A percentile compares a stretch with the other conserved stretches of the same genome.
These are phyloP conservation scores for Saccharomyces hybrid DNA, from an alignment of 1,139 yeast genomes.

Conservation along the genomic window DNA sequence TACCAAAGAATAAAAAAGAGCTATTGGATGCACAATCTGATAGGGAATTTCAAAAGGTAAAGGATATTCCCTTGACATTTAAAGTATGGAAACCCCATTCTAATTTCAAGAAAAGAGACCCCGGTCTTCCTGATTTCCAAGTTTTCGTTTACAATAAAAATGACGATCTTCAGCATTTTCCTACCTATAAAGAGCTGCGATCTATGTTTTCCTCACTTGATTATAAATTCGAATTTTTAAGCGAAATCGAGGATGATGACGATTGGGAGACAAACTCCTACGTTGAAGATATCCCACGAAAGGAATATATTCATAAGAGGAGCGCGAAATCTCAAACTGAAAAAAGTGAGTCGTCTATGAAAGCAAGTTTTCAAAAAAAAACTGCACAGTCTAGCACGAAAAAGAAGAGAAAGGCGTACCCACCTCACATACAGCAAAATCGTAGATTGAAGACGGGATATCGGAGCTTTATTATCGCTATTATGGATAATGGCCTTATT, in stretches of 20 bases:
- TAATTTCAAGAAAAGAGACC: constrained; percentile 57
- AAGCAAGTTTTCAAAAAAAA: constrained; percentile 13
- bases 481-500: constrained; percentile 64
- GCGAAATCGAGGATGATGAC: constrained; percentile 13
- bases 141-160: constrained; percentile 52
- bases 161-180: constrained; percentile 37
- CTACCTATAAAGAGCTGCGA: constrained; percentile 37
- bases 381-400: constrained; percentile 31
- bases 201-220: constrained; percentile 21
- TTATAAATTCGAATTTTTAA: constrained; percentile 26
- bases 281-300: constrained; percentile 24
- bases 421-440: constrained; percentile 26
- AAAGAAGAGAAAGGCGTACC: constrained; percentile 15
- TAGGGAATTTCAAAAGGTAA: neutral
- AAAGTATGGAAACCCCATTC: constrained; percentile 84
- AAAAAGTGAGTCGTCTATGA: neutral
- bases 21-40: constrained; percentile 4
- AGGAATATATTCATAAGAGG: constrained; percentile 11
- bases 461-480: constrained; percentile 50
- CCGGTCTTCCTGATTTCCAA: constrained; percentile 72
- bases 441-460: constrained; percentile 40
- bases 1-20: constrained; percentile 15
- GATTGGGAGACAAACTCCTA: constrained; percentile 22
- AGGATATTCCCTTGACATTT: constrained; percentile 31
- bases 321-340: constrained; percentile 9